These are phyloP conservation scores for Daldinia sp. DNA, from an alignment of 2,329 filamentous ascomycete genomes.

Conservation along the genomic window DNA sequence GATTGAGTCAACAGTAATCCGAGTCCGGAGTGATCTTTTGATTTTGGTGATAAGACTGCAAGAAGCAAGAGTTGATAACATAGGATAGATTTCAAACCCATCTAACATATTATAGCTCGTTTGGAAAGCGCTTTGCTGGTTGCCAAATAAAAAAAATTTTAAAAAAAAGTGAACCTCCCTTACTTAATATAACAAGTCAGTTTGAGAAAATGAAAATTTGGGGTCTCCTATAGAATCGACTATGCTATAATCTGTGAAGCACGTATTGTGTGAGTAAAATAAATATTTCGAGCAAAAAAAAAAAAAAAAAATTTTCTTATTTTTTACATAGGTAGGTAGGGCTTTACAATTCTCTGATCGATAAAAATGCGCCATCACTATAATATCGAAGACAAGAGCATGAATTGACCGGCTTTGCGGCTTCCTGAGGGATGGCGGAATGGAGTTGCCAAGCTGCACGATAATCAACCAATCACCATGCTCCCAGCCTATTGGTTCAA, in stretches of 20 bases:
- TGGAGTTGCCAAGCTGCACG: constrained; percentile 8
- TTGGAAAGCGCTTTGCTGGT: too few species aligned
- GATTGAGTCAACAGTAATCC: constrained; percentile 7
- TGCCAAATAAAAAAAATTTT: too few species aligned
- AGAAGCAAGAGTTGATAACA: not conserved
- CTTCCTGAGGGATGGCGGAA: constrained; percentile 3
- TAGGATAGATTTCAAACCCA: not conserved
- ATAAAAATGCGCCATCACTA: constrained; percentile 12
- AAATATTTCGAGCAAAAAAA: too few species aligned
- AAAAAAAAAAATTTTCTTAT: too few species aligned
- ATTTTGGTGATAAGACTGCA: not conserved
- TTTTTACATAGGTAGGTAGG: too few species aligned
- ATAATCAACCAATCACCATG: constrained; percentile 24
- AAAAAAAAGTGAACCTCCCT: too few species aligned
- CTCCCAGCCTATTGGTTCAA: constrained; percentile 33
- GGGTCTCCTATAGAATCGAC: too few species aligned
- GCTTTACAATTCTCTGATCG: not conserved
- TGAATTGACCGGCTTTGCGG: constrained; percentile 21
- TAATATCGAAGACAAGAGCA: constrained; percentile 1
- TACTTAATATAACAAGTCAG: too few species aligned
- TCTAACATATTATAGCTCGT: too few species aligned
- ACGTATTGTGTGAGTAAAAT: too few species aligned
- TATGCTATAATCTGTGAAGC: too few species aligned
- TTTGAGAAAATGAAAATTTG: too few species aligned
- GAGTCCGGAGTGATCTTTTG: not conserved